Percentiles rank a stretch among this genome's conserved stretches.
Conservation (phyloP, 345 rosid genomes). For the Gossypium australe region DNA sequence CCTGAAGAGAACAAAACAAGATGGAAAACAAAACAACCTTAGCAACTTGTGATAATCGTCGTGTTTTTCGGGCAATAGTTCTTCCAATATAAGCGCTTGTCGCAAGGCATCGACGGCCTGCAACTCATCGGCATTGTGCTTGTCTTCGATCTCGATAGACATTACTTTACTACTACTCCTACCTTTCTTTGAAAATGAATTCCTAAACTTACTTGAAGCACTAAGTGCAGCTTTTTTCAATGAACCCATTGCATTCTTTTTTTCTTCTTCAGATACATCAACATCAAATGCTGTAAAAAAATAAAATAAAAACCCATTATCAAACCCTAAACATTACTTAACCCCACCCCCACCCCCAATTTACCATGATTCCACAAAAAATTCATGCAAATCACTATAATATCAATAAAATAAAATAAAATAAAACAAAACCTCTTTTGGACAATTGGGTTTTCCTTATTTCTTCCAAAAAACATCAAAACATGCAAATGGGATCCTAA, state of each 20-base stretch:
- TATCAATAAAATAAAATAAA: too few relatives aligned
- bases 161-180: constrained; percentile 79
- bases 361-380: too few relatives aligned
- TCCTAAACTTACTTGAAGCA: constrained; percentile 70
- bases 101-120: constrained; percentile 77
- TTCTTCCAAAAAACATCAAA: neutral
- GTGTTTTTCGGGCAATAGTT: constrained; percentile 66
- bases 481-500: neutral
- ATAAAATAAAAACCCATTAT: neutral
- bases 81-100: constrained; percentile 66
- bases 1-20: neutral
- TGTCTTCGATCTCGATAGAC: constrained; percentile 60
- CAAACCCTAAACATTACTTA: too few relatives aligned
- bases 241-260: constrained; percentile 33
- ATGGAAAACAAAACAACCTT: constrained; percentile 42
- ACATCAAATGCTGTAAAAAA: constrained; percentile 18
- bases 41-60: constrained; percentile 93
- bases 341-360: too few relatives aligned
- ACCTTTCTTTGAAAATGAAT: constrained; percentile 54
- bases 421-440: too few relatives aligned
- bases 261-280: too few relatives aligned
- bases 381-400: too few relatives aligned
- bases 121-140: constrained; percentile 67
- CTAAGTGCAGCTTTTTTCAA: constrained; percentile 55
- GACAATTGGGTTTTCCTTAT: too few relatives aligned